Evolutionary conservation across 352 stramenopile genomes (phyloP).

Genomic region (Pythium scleroteichum): DNA sequence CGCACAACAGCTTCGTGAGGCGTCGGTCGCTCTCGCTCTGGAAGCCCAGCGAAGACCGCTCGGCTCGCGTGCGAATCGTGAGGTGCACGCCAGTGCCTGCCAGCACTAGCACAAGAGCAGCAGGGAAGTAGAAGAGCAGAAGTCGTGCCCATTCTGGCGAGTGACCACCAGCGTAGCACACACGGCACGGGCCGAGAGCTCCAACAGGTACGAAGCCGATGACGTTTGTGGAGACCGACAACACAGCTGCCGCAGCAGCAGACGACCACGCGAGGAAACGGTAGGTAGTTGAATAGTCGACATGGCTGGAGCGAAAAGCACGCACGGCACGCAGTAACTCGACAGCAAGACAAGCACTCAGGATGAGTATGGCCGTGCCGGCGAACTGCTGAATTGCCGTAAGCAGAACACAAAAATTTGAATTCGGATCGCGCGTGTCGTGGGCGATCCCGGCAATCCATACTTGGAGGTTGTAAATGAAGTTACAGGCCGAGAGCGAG

Average conservation of each 20-base stretch:
- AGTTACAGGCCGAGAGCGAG: conserved; percentile 57
- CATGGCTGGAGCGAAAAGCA: conserved; percentile 47
- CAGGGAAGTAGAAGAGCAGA: conserved; percentile 39
- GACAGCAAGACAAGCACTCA: conserved; percentile 56
- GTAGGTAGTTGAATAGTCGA: conserved; percentile 61
- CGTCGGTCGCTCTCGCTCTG: conserved; percentile 33
- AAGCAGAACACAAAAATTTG: conserved; percentile 50
- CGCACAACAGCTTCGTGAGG: conserved; percentile 16
- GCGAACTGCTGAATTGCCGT: conserved; percentile 67
- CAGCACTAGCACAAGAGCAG: conserved; percentile 25
- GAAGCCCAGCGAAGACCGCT: conserved; percentile 28
- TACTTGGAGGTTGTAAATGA: conserved; percentile 60
- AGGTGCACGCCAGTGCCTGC: conserved; percentile 26
- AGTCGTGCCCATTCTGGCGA: conserved; percentile 33
- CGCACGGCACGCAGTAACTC: conserved; percentile 66
- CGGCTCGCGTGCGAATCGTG: conserved; percentile 22
- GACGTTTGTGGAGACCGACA: conserved; percentile 57
- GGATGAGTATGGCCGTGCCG: conserved; percentile 57
- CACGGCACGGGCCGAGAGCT: conserved; percentile 48
- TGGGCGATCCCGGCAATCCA: conserved; percentile 56
- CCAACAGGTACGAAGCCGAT: conserved; percentile 69
- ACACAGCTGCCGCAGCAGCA: conserved; percentile 37
- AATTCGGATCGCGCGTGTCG: conserved; percentile 32
- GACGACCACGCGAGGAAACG: conserved; percentile 57
- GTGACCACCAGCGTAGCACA: conserved; percentile 28